Evolutionary conservation across 2,329 filamentous ascomycete genomes (phyloP), one percentile per base, ranked within the genome.

Genomic region (Fusarium sp.): DNA sequence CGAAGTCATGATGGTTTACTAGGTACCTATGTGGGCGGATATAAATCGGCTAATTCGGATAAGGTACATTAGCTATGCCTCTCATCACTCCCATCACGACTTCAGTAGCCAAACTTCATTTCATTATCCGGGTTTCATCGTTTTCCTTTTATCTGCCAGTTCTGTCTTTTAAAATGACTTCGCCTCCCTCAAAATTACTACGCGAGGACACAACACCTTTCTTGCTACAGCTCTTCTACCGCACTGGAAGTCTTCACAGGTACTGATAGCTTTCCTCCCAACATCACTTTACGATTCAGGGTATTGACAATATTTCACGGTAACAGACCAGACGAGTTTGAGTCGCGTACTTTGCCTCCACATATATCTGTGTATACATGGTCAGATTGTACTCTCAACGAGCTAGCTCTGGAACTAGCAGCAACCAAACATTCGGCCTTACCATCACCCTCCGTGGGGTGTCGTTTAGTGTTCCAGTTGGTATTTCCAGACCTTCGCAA

Each of bases 351-450:
- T 58, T 85, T 92, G 23, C 89, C 91, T 50, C 83, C 90, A 10
- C 88, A 92, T 77, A 84, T 97, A 26, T 87, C 92, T 66, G 90
- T 98, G 74, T 94, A 98, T 84, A 94, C 94, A 59, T 97, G 93
- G 92, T 86, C 89, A 58, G 89, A 88, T 74, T 95, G 92, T 81
- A 93, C 92, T 5, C 86, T 98, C 24, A 85, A 87, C 70, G 94
- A 98, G 79, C 89, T 98, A 35, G 90, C 92, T 23, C 88, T 92
- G 58, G 90, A 95, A 55, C 86, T 98, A 58, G 87, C 88, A 47
- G 87, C 88, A 50, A 86, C 91, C 2, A 84, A 79, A 48, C 91
- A 92, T 0, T 81, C 84, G 4, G 82, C 93, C 21, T 86, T 97
- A 5, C 93, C 94, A 1, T 83, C 86, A 37, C 92, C 92, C 1